phyloP scores from a whole-genome alignment of 768 basidiomycete species.

The Ephemerocybe angulata region DNA sequence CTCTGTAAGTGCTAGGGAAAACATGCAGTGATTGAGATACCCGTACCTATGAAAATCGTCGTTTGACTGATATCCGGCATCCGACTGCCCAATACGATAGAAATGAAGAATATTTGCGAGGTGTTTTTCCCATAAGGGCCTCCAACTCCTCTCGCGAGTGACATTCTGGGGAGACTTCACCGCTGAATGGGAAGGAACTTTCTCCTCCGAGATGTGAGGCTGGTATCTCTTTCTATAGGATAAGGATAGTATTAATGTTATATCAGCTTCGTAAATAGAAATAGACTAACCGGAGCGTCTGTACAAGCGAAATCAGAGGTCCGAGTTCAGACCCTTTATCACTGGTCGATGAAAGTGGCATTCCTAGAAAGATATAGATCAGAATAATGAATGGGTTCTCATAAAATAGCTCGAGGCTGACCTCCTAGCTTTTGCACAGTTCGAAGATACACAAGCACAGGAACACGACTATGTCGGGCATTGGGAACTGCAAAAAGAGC shows the following conservation, averaged over 20 bases:
- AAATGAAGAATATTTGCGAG: slow-evolving; percentile 20
- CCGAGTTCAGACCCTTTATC: slow-evolving; percentile 22
- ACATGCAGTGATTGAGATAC: neutral
- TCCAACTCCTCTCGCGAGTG: slow-evolving; percentile 24
- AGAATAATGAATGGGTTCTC: neutral
- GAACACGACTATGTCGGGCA: slow-evolving; percentile 15
- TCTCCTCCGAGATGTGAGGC: slow-evolving; percentile 15
- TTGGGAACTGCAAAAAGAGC: slow-evolving; percentile 18
- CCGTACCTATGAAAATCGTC: slow-evolving; percentile 21
- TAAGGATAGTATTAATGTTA: neutral
- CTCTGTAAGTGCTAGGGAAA: neutral
- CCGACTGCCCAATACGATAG: slow-evolving; percentile 16
- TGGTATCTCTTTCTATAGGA: slow-evolving; percentile 10
- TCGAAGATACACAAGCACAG: slow-evolving; percentile 14
- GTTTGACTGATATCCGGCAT: slow-evolving; percentile 15
- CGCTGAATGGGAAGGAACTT: slow-evolving; percentile 19
- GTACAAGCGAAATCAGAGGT: slow-evolving; percentile 19
- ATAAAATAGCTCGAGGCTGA: slow-evolving; percentile 1
- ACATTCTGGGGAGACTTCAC: slow-evolving; percentile 27
- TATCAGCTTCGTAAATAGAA: neutral
- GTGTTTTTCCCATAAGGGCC: slow-evolving; percentile 23
- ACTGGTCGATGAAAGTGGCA: slow-evolving; percentile 17
- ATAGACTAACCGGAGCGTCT: slow-evolving; percentile 15
- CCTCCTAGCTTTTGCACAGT: slow-evolving; percentile 14
- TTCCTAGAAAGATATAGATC: slow-evolving; percentile 15